Percentiles rank a stretch among this genome's conserved stretches.
Evolutionary conservation across 139 green algal species (phyloP).

Genomic region (Chlamydomonas incerta): DNA sequence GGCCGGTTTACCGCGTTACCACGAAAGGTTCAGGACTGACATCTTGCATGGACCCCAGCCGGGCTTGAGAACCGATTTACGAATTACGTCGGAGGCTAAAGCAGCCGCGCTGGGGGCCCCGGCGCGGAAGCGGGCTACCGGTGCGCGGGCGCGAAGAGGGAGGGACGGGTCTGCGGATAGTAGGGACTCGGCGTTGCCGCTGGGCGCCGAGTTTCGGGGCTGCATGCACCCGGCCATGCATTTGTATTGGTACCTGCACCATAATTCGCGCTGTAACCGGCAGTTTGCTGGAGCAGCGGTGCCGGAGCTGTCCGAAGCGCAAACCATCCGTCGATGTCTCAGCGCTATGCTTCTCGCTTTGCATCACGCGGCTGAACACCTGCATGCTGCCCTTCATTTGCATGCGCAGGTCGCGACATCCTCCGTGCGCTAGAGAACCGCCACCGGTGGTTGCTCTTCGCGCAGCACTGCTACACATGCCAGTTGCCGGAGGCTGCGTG

Average conservation of each 20-base stretch:
- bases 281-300: neutral
- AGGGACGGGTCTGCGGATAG: no score
- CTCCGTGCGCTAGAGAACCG: slow-evolving; percentile 25
- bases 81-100: neutral
- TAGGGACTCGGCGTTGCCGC: neutral
- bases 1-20: no score
- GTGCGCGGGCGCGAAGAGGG: neutral
- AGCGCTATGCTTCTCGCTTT: neutral
- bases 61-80: no score
- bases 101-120: neutral
- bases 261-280: neutral
- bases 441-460: slow-evolving; percentile 36
- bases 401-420: neutral
- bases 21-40: no score
- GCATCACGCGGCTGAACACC: neutral
- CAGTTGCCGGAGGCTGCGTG: neutral
- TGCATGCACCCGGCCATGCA: neutral
- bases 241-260: neutral
- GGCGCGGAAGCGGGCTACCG: neutral
- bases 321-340: neutral
- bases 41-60: no score
- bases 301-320: no score
- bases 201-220: no score
- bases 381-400: neutral
- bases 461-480: slow-evolving; percentile 44